Base-by-base conservation (phyloP, 257 asterid genomes). In the Nicotiana tomentosiformis region DNA sequence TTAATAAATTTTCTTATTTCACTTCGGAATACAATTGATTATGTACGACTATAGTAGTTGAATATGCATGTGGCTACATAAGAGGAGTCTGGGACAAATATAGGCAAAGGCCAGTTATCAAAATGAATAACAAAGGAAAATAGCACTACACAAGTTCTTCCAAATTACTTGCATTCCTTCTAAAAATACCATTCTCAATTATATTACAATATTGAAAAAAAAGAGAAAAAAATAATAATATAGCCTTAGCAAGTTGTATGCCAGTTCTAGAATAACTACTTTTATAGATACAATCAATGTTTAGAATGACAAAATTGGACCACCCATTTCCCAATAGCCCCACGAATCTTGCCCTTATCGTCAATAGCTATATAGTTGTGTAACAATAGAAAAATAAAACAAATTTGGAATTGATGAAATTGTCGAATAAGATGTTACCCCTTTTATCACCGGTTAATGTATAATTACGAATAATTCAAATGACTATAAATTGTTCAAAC, bases 261-360 rank as follows among this genome's bases (percentile, higher is more conserved):
- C 55, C 8, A 26, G 17, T 51, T 74, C 5, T 49, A 74, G 5
- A 51, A 76, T 26, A 51, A 76, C 0, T 7, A 29, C 17, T 51
- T 51, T 51, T 23, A 51, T 76, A 76, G 80, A 26, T 76, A 29
- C 17, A 51, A 51, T 76, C 64, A 51, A 51, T 76, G 64, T 26
- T 51, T 51, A 53, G 4, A 76, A 15, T 76, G 64, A 76, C 80
- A 76, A 51, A 51, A 29, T 76, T 76, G 80, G 80, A 76, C 80
- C 80, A 76, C 64, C 7, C 33, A 20, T 12, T 61, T 20, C 7
- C 64, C 9, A 51, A 29, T 23, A 72, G 39, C 46, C 46, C 64
- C 46, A 8, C 46, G 26, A 46, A 23, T 49, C 43, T 51, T 17
- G 57, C 64, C 61, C 16, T 15, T 51, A 33, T 14, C 26, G 39